Conservation (phyloP, 257 asterid genomes). For the Gentiana dahurica region DNA sequence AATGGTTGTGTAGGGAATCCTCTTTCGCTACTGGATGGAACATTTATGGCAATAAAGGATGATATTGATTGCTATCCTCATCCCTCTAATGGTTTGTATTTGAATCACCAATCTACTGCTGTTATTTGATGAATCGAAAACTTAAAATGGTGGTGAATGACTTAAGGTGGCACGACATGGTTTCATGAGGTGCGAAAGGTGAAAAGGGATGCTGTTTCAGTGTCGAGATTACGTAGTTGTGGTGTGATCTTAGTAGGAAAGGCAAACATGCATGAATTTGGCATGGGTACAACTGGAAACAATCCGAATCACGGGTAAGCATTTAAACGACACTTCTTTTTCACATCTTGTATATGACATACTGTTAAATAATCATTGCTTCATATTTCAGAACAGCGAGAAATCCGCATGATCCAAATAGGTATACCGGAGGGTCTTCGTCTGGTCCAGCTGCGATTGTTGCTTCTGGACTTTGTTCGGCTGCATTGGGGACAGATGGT, state of each 20-base stretch:
- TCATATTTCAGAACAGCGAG: conserved; percentile 65
- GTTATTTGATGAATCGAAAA: neutral
- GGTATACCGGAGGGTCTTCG: conserved; percentile 98
- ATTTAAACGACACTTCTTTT: neutral
- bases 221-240: conserved; percentile 72
- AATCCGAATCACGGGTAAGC: conserved; percentile 89
- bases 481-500: conserved; percentile 98
- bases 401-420: conserved; percentile 92
- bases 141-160: conserved; percentile 14
- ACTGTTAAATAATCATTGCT: neutral
- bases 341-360: too few species aligned
- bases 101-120: conserved; percentile 2
- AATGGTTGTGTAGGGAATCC: conserved; percentile 57
- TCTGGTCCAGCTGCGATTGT: conserved; percentile 99
- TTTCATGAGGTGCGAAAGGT: conserved; percentile 68
- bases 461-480: conserved; percentile 91
- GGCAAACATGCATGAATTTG: conserved; percentile 99
- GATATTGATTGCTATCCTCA: conserved; percentile 88
- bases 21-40: conserved; percentile 79
- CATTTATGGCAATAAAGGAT: conserved; percentile 89
- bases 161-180: conserved; percentile 88
- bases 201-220: conserved; percentile 62
- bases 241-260: conserved; percentile 93
- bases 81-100: conserved; percentile 61
- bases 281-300: conserved; percentile 93